Conservation (phyloP, 805 yeast genomes). For the Scheffersomyces ergatensis region DNA sequence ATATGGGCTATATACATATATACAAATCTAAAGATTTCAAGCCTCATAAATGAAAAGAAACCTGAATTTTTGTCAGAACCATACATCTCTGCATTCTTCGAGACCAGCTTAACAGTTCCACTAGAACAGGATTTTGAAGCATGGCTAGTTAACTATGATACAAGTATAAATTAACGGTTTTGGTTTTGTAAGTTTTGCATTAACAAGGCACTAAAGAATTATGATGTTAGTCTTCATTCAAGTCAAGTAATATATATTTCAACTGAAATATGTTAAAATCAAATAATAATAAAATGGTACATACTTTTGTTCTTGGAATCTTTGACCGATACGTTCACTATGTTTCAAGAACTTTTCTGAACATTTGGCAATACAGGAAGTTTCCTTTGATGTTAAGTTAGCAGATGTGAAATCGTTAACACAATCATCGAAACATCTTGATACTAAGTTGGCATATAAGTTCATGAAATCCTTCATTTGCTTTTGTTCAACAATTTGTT, state of each 20-base stretch:
- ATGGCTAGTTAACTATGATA: too few species aligned
- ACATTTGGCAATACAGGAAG: conserved; percentile 82
- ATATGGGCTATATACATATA: too few species aligned
- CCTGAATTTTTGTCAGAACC: too few species aligned
- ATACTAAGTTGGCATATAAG: conserved; percentile 88
- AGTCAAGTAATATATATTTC: too few species aligned
- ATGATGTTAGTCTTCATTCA: conserved; percentile 1
- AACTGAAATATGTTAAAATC: neutral
- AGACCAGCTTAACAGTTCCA: too few species aligned
- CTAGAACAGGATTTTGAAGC: too few species aligned
- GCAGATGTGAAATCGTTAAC: conserved; percentile 97
- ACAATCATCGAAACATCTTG: conserved; percentile 96
- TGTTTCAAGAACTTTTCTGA: conserved; percentile 97
- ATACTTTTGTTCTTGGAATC: conserved; percentile 96
- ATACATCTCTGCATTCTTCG: too few species aligned
- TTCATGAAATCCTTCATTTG: conserved; percentile 99
- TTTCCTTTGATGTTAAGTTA: conserved; percentile 81
- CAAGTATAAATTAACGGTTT: conserved; percentile 7
- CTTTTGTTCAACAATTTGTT: conserved; percentile 91
- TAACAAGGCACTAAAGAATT: conserved; percentile 49
- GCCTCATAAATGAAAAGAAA: too few species aligned
- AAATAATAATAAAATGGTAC: conserved; percentile 11
- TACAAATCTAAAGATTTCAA: too few species aligned
- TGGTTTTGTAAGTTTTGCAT: conserved; percentile 59
- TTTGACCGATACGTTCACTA: conserved; percentile 96